Base-by-base conservation (phyloP, 148 eudicot genomes). In the Salicornia ramosissima region DNA sequence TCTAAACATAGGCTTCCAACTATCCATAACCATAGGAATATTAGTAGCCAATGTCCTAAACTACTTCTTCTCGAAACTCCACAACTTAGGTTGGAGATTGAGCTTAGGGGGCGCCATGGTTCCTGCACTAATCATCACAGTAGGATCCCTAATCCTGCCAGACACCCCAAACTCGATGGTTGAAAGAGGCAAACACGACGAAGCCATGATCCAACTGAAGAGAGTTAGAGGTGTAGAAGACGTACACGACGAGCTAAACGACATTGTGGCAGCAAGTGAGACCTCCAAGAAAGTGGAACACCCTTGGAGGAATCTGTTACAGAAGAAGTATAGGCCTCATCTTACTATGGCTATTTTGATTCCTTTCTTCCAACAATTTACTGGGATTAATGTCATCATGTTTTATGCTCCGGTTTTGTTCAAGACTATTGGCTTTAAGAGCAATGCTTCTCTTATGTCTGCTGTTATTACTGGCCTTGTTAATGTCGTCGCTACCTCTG, bases 151-250 rank as follows among this genome's bases (percentile, higher is more conserved):
- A 4, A 16, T 84, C 79, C 85, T 90, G 8, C 88, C 96, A 2
- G 96, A 90, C 79, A 90, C 96, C 22, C 92, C 96, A 0, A 87
- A 87, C 86, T 87, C 92, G 0, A 28, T 90, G 76, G 83, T 90
- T 26, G 92, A 87, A 39, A 82, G 90, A n/a, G 90, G 88, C 8
- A 68, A 72, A 15, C 73, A 22, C 8, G 90, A 82, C 0, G 78
- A 82, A 24, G 92, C 96, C 63, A 58, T 58, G 21, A 7, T 63
- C 0, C 74, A 77, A 22, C 92, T 90, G 25, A 68, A 28, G 13
- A 70, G 82, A 47, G 83, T 90, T 42, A 80, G 96, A 6, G 92
- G 96, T 5, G 51, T 87, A 0, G 52, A 69, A 0, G 76, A 81
- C 31, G 83, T 90, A 1, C 86, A 84, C 0, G 87, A 80, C 0